These are phyloP conservation scores for Corniculantispora saksenae DNA, from an alignment of 2,329 filamentous ascomycete genomes.

Conservation along the genomic window DNA sequence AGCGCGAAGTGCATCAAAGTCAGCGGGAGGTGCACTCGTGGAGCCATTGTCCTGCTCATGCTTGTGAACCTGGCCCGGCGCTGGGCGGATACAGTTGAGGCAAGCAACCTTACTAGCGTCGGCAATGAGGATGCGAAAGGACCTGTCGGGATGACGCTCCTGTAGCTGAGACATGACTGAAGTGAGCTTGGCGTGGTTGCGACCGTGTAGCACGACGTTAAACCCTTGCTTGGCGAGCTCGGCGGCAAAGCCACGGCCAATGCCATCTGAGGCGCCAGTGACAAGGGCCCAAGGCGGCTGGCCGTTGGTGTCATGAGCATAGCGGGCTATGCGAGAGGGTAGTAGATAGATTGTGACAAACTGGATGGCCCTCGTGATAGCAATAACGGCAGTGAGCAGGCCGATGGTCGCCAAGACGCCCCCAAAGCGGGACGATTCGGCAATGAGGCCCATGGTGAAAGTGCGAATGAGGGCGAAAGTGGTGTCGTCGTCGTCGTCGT, in stretches of 20 bases:
- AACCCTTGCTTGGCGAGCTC: constrained; percentile 36
- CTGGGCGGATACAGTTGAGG: constrained; percentile 17
- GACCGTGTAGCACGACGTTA: constrained; percentile 36
- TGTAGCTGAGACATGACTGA: constrained; percentile 29
- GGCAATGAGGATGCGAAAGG: constrained; percentile 33
- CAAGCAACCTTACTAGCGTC: constrained; percentile 26
- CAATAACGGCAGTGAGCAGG: constrained; percentile 22
- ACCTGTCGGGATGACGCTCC: constrained; percentile 23
- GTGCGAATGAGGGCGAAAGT: background rate
- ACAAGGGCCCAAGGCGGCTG: constrained; percentile 33
- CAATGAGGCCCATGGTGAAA: background rate
- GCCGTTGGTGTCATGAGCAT: constrained; percentile 21
- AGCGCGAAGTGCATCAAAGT: constrained; percentile 13
- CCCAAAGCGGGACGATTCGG: background rate
- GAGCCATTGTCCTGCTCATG: background rate
- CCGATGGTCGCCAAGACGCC: constrained; percentile 23
- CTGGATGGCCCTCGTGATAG: constrained; percentile 8
- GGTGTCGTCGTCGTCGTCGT: no score
- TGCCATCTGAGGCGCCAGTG: constrained; percentile 37
- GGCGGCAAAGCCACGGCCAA: constrained; percentile 36
- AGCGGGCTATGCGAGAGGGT: constrained; percentile 23
- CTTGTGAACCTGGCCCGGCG: background rate
- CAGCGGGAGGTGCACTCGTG: background rate
- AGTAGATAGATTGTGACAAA: constrained; percentile 24
- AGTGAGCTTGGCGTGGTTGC: constrained; percentile 32